phyloP scores from a whole-genome alignment of 1,284 basidiomycete genomes.

The Apiotrichum domesticum region DNA sequence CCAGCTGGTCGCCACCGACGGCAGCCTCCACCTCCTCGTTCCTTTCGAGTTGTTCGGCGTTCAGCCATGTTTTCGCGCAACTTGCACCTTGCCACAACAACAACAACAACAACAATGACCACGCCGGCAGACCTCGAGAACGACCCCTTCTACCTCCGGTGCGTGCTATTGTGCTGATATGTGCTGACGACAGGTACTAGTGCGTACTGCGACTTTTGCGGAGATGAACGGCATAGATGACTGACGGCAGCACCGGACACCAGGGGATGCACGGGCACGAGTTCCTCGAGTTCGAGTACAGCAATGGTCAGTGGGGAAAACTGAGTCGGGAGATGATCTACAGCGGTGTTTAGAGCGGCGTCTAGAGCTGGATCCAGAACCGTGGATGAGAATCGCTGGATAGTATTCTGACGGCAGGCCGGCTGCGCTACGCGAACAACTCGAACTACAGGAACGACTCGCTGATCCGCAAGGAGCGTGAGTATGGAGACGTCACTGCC shows the following conservation, averaged over 20 bases:
- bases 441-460: constrained; percentile 98
- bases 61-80: too few relatives aligned
- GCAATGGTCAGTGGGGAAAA: constrained; percentile 50
- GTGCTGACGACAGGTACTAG: constrained; percentile 64
- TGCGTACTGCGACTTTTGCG: constrained; percentile 44
- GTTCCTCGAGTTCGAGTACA: constrained; percentile 98
- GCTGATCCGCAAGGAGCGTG: constrained; percentile 96
- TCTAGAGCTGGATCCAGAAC: background rate
- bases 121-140: constrained; percentile 39
- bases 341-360: constrained; percentile 43
- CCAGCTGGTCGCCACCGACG: too few relatives aligned
- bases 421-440: constrained; percentile 97
- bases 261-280: constrained; percentile 95
- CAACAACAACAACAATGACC: background rate
- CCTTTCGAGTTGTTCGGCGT: too few relatives aligned
- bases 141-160: constrained; percentile 81
- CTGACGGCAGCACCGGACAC: constrained; percentile 69
- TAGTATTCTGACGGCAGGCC: constrained; percentile 47
- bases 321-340: too few relatives aligned
- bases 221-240: background rate
- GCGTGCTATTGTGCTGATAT: constrained; percentile 17
- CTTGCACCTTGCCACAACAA: background rate
- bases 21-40: too few relatives aligned
- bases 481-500: constrained; percentile 39
- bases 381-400: too few relatives aligned